These are phyloP conservation scores for Alternaria burnsii DNA, from an alignment of 2,329 filamentous ascomycete species.

Conservation along the genomic window DNA sequence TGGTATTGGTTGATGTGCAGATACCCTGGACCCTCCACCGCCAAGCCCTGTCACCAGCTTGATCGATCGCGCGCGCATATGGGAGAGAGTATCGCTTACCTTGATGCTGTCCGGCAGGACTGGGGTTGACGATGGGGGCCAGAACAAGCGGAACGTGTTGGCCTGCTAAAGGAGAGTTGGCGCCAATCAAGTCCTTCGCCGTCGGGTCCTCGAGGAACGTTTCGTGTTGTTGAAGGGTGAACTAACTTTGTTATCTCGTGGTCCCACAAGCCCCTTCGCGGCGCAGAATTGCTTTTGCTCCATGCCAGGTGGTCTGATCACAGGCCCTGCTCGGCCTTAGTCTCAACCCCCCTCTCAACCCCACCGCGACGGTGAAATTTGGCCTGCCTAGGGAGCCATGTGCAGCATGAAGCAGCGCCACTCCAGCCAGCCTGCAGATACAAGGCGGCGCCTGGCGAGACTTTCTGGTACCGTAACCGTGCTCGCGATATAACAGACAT, in stretches of 20 bases:
- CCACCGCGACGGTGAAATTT: not conserved
- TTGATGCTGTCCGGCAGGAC: constrained; percentile 18
- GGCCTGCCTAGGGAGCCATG: constrained; percentile 6
- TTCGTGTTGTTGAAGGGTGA: constrained; percentile 1
- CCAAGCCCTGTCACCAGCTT: constrained; percentile 12
- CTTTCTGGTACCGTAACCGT: constrained; percentile 7
- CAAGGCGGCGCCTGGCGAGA: constrained; percentile 5
- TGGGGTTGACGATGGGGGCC: constrained; percentile 30
- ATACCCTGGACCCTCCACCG: constrained; percentile 6
- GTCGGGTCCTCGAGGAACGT: constrained; percentile 7
- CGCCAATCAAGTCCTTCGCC: constrained; percentile 3
- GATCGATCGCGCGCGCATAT: constrained; percentile 15
- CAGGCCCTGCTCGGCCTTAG: constrained; percentile 1
- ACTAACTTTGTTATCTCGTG: constrained; percentile 7
- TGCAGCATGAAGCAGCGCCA: constrained; percentile 6
- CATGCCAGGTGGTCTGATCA: constrained; percentile 3
- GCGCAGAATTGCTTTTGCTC: constrained; percentile 16
- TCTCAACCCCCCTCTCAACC: not conserved
- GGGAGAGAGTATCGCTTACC: constrained; percentile 3
- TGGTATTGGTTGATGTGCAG: constrained; percentile 5
- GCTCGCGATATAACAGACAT: not conserved
- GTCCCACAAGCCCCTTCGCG: constrained; percentile 2
- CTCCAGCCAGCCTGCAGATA: constrained; percentile 2
- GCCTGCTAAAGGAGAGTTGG: constrained; percentile 2
- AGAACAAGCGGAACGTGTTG: constrained; percentile 18